Evolutionary conservation across 495 filamentous ascomycete species (phyloP).

Genomic region (Emericellopsis terricola): DNA sequence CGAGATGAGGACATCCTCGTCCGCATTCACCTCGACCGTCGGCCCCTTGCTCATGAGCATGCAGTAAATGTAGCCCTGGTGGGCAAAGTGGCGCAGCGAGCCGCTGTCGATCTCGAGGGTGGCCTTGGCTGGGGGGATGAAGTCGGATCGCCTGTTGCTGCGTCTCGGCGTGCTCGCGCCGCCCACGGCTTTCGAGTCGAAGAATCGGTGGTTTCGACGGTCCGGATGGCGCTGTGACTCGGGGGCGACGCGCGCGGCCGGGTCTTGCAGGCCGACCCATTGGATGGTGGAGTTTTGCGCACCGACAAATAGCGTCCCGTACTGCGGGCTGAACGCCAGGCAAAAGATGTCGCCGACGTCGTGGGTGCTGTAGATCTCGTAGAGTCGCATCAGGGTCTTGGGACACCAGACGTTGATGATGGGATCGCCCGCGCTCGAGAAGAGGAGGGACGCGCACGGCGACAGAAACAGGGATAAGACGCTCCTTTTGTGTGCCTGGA

Average conservation of each 20-base stretch:
- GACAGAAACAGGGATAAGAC: constrained; percentile 74
- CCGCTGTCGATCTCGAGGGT: constrained; percentile 67
- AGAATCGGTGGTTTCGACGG: constrained; percentile 76
- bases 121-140: constrained; percentile 34
- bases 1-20: constrained; percentile 68
- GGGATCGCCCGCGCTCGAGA: constrained; percentile 87
- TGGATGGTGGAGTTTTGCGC: constrained; percentile 92
- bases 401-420: constrained; percentile 65
- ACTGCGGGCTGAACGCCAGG: constrained; percentile 59
- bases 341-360: constrained; percentile 95
- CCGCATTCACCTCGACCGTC: constrained; percentile 38
- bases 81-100: constrained; percentile 74
- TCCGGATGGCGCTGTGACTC: constrained; percentile 55
- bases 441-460: constrained; percentile 53
- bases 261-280: constrained; percentile 32
- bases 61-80: constrained; percentile 89
- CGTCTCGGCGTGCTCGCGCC: constrained; percentile 58
- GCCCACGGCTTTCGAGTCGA: constrained; percentile 75
- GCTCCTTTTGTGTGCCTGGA: constrained; percentile 78
- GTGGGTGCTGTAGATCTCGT: constrained; percentile 82
- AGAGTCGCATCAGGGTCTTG: constrained; percentile 32
- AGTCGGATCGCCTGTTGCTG: constrained; percentile 26
- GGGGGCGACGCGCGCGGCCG: constrained; percentile 31
- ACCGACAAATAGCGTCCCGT: constrained; percentile 76
- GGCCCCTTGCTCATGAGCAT: constrained; percentile 63